Conservation (phyloP, 257 asterid species). For the Asclepias syriaca region DNA sequence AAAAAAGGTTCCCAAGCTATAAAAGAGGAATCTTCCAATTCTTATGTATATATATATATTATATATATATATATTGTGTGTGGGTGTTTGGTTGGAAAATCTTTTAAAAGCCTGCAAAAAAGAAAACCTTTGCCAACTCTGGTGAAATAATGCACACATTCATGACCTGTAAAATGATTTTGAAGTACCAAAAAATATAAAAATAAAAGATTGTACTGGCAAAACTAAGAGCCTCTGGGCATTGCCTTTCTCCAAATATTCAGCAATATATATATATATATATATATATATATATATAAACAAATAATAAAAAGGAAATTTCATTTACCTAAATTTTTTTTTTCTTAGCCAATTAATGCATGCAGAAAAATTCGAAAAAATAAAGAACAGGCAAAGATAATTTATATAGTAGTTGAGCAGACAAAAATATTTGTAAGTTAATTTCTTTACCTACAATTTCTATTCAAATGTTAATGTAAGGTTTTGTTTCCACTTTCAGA, state of each 20-base stretch:
- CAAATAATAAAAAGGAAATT: too few species aligned
- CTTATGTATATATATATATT: too few species aligned
- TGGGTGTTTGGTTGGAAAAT: not conserved
- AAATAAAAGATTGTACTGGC: not conserved
- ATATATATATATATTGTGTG: not conserved
- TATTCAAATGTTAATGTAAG: too few species aligned
- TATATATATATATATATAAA: too few species aligned
- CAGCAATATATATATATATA: not conserved
- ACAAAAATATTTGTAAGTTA: too few species aligned
- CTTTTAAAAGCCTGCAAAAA: slow-evolving; percentile 1
- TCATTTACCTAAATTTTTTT: too few species aligned
- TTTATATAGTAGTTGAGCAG: too few species aligned
- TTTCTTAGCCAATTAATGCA: too few species aligned
- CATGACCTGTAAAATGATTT: not conserved
- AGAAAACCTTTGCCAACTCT: not conserved
- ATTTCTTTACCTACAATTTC: too few species aligned
- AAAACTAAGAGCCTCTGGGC: not conserved
- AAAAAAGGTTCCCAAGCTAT: not conserved
- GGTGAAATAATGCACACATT: not conserved
- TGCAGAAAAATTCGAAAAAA: too few species aligned
- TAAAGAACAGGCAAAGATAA: too few species aligned
- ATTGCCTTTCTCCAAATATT: not conserved
- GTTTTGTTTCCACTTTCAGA: too few species aligned
- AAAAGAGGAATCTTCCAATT: not conserved
- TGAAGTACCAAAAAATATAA: not conserved